A percentile compares a stretch with the other conserved stretches of the same genome.
Evolutionary conservation across 2,329 filamentous ascomycete genomes (phyloP).

Genomic region (Emericellopsis cladophorae): DNA sequence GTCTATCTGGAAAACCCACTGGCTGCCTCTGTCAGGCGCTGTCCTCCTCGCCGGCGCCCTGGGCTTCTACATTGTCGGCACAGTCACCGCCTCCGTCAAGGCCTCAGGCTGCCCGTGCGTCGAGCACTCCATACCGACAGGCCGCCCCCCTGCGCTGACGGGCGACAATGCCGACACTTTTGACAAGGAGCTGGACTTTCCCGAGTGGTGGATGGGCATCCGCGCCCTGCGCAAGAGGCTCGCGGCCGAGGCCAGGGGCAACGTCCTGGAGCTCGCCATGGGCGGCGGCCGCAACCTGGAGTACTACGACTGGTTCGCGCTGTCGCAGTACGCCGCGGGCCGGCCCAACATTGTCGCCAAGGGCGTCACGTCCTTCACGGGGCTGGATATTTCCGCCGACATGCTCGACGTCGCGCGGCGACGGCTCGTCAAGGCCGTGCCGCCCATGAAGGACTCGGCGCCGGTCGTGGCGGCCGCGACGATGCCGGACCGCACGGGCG

Average conservation of each 20-base stretch:
- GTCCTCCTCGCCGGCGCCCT: constrained; percentile 30
- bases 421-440: constrained; percentile 33
- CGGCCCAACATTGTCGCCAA: constrained; percentile 1
- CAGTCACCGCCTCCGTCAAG: constrained; percentile 21
- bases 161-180: constrained; percentile 39
- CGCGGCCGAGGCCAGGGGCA: constrained; percentile 32
- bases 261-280: constrained; percentile 51
- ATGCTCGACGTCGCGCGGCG: constrained; percentile 46
- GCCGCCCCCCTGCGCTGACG: constrained; percentile 32
- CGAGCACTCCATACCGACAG: constrained; percentile 28
- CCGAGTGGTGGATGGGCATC: constrained; percentile 45
- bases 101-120: constrained; percentile 10
- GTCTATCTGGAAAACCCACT: constrained; percentile 23
- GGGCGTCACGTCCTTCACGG: constrained; percentile 43
- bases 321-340: constrained; percentile 13
- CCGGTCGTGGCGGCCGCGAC: constrained; percentile 18
- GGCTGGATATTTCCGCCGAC: constrained; percentile 45
- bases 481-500: constrained; percentile 19
- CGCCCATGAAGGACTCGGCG: constrained; percentile 18
- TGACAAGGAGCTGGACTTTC: constrained; percentile 43
- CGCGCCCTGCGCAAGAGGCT: constrained; percentile 34
- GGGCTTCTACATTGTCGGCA: constrained; percentile 32
- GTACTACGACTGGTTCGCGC: constrained; percentile 42
- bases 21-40: constrained; percentile 30
- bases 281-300: constrained; percentile 49